These are phyloP conservation scores for Poa annua DNA, from an alignment of 176 grass and related monocot species.

Conservation along the genomic window DNA sequence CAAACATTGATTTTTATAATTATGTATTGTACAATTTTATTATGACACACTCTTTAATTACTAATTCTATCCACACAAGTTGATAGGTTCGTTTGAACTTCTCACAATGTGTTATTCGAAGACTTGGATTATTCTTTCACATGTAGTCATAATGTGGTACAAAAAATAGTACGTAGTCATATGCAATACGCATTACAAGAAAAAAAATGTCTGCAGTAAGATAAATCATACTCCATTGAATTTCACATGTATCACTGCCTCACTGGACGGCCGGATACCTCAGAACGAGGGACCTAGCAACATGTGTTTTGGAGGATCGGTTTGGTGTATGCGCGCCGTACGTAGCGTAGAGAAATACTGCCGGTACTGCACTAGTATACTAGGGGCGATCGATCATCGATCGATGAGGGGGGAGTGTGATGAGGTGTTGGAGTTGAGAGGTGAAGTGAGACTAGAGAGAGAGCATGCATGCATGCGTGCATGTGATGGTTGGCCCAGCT, in stretches of 20 bases:
- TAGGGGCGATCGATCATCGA: not conserved
- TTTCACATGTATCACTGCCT: conserved; percentile 10
- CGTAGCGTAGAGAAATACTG: not conserved
- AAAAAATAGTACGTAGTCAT: not conserved
- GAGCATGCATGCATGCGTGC: conserved; percentile 27
- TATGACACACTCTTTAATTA: too few relatives aligned
- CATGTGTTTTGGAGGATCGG: not conserved
- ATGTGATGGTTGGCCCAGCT: conserved; percentile 77
- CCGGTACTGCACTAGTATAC: not conserved
- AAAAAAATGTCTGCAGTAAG: not conserved
- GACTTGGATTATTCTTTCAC: not conserved
- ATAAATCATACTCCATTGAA: not conserved
- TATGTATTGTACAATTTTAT: too few relatives aligned
- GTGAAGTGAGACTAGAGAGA: conserved; percentile 34
- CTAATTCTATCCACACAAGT: too few relatives aligned
- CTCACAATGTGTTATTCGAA: not conserved
- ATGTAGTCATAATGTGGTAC: not conserved
- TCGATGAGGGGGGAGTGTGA: not conserved
- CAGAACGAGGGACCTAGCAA: too few relatives aligned
- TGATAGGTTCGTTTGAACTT: not conserved
- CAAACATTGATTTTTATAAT: too few relatives aligned
- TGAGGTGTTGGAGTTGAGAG: conserved; percentile 45
- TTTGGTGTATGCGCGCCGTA: not conserved
- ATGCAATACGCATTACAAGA: not conserved
- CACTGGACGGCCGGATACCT: not conserved